These are phyloP conservation scores for Tilletia setariae DNA, from an alignment of 1,284 basidiomycete species.

Conservation along the genomic window DNA sequence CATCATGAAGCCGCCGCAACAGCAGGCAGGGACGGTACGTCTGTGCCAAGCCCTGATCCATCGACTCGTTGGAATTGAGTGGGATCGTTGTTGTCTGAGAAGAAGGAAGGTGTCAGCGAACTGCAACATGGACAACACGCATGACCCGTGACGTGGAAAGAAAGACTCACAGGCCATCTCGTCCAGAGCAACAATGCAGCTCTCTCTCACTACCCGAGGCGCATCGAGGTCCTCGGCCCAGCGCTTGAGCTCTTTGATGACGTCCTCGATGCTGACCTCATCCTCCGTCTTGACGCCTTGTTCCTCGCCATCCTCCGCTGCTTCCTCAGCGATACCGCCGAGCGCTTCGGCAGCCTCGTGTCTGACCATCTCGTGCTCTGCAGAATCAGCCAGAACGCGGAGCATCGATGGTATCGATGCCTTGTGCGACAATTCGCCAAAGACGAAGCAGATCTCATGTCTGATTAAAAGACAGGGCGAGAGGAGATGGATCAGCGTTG, in stretches of 20 bases:
- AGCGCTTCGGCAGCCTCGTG: slow-evolving; percentile 98
- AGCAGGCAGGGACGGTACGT: background rate
- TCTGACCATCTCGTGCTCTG: slow-evolving; percentile 93
- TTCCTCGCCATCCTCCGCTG: slow-evolving; percentile 43
- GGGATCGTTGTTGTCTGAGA: slow-evolving; percentile 50
- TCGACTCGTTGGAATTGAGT: slow-evolving; percentile 52
- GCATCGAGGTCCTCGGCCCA: slow-evolving; percentile 76
- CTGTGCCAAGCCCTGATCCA: background rate
- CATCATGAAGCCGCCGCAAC: background rate
- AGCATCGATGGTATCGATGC: slow-evolving; percentile 84
- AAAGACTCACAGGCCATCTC: slow-evolving; percentile 40
- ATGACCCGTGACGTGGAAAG: background rate
- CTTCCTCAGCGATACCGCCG: slow-evolving; percentile 89
- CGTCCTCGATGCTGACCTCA: slow-evolving; percentile 57
- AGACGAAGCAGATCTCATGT: slow-evolving; percentile 96
- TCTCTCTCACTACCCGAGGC: slow-evolving; percentile 87
- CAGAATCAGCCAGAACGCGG: slow-evolving; percentile 67
- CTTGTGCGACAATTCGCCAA: slow-evolving; percentile 87
- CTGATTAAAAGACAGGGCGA: slow-evolving; percentile 56
- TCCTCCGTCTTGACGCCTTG: slow-evolving; percentile 35
- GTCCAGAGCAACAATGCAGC: slow-evolving; percentile 92
- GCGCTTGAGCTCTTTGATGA: slow-evolving; percentile 77
- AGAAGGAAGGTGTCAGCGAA: background rate
- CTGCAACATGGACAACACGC: too few relatives aligned
- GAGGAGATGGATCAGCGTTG: too few relatives aligned